Conservation (phyloP, 805 yeast species). For the Cyberlindnera euphorbiae region DNA sequence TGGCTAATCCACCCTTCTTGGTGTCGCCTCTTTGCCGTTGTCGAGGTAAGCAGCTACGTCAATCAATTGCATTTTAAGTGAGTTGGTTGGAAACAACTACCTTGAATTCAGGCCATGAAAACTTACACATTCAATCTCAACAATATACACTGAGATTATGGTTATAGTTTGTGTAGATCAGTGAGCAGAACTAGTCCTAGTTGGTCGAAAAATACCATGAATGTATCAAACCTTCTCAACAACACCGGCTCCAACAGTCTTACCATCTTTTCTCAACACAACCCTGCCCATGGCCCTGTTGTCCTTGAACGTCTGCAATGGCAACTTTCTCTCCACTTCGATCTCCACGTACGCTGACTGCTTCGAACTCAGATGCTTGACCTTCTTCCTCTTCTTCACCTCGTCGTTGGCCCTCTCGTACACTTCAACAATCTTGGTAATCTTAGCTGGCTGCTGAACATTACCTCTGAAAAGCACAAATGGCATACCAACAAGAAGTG, state of each 20-base stretch:
- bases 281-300: constrained; percentile 98
- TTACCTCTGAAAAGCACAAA: constrained; percentile 93
- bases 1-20: too few species aligned
- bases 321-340: constrained; percentile 79
- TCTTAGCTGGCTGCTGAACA: constrained; percentile 88
- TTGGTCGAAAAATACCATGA: too few species aligned
- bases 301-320: constrained; percentile 91
- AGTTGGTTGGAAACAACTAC: too few species aligned
- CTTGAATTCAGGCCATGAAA: too few species aligned
- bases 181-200: too few species aligned
- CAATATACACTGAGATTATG: too few species aligned
- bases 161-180: too few species aligned
- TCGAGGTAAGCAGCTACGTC: too few species aligned
- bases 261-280: constrained; percentile 99
- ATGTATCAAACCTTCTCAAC: constrained; percentile 49
- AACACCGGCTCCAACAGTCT: constrained; percentile 99
- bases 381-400: constrained; percentile 62
- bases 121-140: too few species aligned
- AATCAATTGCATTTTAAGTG: too few species aligned
- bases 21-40: too few species aligned
- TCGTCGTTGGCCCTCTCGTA: constrained; percentile 93
- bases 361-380: constrained; percentile 93
- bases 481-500: constrained; percentile 84
- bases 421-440: constrained; percentile 74
- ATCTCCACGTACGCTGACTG: constrained; percentile 93